phyloP scores from a whole-genome alignment of 257 asterid genomes.

The Fraxinus excelsior region DNA sequence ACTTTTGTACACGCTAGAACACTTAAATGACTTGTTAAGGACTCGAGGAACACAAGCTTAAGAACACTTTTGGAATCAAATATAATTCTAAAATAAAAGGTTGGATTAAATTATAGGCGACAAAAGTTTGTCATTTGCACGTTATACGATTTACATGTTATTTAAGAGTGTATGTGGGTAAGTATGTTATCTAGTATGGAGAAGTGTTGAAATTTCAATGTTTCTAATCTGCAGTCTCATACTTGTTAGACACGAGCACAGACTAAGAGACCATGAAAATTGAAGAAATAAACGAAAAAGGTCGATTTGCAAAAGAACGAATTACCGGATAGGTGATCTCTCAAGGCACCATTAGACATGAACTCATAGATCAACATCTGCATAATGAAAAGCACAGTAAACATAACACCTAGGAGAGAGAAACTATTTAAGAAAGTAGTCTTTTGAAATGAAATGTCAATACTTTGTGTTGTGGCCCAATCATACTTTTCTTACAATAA shows the following conservation, averaged over 20 bases:
- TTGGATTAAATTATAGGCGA: neutral
- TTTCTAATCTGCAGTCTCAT: neutral
- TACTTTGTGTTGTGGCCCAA: neutral
- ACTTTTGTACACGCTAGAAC: neutral
- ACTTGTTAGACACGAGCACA: neutral
- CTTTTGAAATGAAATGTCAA: neutral
- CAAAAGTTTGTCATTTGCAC: neutral
- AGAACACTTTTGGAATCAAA: neutral
- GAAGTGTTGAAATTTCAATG: neutral
- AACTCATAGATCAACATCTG: constrained; percentile 97
- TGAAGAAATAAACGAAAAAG: neutral
- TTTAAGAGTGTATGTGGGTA: neutral
- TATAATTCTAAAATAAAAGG: neutral
- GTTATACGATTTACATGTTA: neutral
- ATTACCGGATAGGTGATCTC: constrained; percentile 89
- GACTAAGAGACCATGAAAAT: neutral
- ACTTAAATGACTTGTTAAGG: neutral
- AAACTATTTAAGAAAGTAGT: neutral
- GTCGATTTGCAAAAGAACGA: neutral
- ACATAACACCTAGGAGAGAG: constrained; percentile 3
- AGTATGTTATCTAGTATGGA: neutral
- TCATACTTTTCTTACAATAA: neutral
- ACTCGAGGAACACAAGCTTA: neutral
- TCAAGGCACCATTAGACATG: constrained; percentile 85
- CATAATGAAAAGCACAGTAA: constrained; percentile 32